phyloP scores from a whole-genome alignment of 768 basidiomycete species.

The Mycena venus region DNA sequence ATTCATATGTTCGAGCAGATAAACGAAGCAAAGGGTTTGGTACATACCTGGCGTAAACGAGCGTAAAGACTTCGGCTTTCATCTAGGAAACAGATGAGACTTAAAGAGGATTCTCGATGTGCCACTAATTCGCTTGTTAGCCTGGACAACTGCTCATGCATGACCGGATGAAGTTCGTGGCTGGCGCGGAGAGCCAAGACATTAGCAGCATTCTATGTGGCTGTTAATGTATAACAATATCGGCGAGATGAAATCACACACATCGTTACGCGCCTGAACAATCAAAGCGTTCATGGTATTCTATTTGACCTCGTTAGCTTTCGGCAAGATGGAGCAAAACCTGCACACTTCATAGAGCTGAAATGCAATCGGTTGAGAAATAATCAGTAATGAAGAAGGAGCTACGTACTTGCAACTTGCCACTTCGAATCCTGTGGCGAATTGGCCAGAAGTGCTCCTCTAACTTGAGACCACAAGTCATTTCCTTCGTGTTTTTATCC shows the following conservation, averaged over 20 bases:
- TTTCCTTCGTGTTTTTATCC: neutral
- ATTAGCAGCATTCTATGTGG: no score
- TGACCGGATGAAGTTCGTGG: neutral
- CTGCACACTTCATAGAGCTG: slow-evolving; percentile 13
- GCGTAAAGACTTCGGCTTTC: neutral
- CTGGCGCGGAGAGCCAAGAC: slow-evolving; percentile 3
- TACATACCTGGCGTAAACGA: slow-evolving; percentile 8
- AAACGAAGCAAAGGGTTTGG: neutral
- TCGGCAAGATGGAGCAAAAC: neutral
- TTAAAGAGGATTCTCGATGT: neutral
- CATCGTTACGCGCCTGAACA: slow-evolving; percentile 12
- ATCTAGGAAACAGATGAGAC: slow-evolving; percentile 4
- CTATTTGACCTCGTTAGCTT: neutral
- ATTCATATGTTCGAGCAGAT: neutral
- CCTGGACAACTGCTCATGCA: neutral
- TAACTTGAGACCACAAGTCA: slow-evolving; percentile 18
- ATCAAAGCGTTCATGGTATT: slow-evolving; percentile 4
- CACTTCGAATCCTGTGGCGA: slow-evolving; percentile 9
- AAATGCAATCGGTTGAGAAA: neutral
- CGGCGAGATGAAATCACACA: neutral
- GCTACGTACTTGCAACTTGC: slow-evolving; percentile 1
- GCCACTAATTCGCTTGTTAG: slow-evolving; percentile 4
- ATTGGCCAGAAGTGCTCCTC: slow-evolving; percentile 26
- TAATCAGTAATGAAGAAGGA: no score
- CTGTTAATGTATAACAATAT: no score